These are phyloP conservation scores for Apiotrichum brassicae DNA, from an alignment of 1,284 basidiomycete species.

Conservation along the genomic window DNA sequence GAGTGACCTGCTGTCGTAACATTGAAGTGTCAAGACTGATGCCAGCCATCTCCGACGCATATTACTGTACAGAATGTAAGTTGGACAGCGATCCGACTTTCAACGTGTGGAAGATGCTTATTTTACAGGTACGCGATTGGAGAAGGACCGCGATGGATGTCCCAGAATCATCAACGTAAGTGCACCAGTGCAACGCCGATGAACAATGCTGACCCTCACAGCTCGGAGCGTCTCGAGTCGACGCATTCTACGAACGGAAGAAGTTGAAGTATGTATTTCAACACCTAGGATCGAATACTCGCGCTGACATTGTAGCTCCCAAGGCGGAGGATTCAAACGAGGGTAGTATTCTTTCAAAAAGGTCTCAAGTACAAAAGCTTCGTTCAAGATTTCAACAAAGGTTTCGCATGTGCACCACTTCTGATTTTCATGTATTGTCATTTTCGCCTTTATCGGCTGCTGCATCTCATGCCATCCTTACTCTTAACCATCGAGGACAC, in stretches of 20 bases:
- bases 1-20: slow-evolving; percentile 26
- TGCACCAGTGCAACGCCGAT: background rate
- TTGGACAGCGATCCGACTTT: too few relatives aligned
- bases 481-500: slow-evolving; percentile 11
- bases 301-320: slow-evolving; percentile 15
- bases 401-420: too few relatives aligned
- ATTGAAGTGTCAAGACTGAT: background rate
- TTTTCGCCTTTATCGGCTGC: background rate
- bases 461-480: background rate
- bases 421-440: background rate
- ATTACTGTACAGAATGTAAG: slow-evolving; percentile 90
- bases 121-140: slow-evolving; percentile 61
- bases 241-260: slow-evolving; percentile 45
- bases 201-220: slow-evolving; percentile 11
- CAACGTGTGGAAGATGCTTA: background rate
- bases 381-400: too few relatives aligned
- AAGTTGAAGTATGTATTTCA: slow-evolving; percentile 35
- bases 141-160: slow-evolving; percentile 97
- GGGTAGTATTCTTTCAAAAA: slow-evolving; percentile 18
- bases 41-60: slow-evolving; percentile 89
- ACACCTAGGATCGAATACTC: too few relatives aligned
- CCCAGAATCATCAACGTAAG: slow-evolving; percentile 87
- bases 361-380: too few relatives aligned
- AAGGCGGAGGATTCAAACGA: slow-evolving; percentile 36
- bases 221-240: slow-evolving; percentile 44